These are phyloP conservation scores for Aspergillus asperescens DNA, from an alignment of 495 filamentous ascomycete genomes.

Conservation along the genomic window DNA sequence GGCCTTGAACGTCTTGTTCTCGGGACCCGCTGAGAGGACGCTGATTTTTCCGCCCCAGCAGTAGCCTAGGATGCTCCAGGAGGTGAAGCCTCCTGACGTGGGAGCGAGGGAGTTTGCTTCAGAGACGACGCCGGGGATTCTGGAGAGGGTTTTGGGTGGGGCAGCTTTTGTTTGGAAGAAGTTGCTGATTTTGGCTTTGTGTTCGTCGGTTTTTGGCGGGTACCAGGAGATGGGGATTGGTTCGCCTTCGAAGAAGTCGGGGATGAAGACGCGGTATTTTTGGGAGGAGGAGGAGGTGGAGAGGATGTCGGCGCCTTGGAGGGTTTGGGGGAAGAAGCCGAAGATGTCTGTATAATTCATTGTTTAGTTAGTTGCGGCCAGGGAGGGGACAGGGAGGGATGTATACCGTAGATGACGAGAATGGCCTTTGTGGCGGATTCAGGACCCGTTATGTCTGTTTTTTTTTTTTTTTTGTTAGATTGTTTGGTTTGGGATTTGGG, in stretches of 20 bases:
- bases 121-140: slow-evolving; percentile 58
- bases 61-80: slow-evolving; percentile 84
- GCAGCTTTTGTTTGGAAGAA: slow-evolving; percentile 73
- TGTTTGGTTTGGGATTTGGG: too few relatives aligned
- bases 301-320: slow-evolving; percentile 56
- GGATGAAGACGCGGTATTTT: slow-evolving; percentile 53
- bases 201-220: slow-evolving; percentile 76
- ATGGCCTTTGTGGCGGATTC: slow-evolving; percentile 48
- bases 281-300: slow-evolving; percentile 38
- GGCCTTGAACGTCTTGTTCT: slow-evolving; percentile 61
- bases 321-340: slow-evolving; percentile 50
- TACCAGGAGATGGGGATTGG: slow-evolving; percentile 49
- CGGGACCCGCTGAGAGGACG: slow-evolving; percentile 51
- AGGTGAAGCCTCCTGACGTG: slow-evolving; percentile 46
- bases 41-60: slow-evolving; percentile 92
- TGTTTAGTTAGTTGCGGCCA: background rate
- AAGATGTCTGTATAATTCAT: slow-evolving; percentile 43
- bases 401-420: slow-evolving; percentile 45
- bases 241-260: slow-evolving; percentile 52
- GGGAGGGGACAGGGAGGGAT: background rate
- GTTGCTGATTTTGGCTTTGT: slow-evolving; percentile 64
- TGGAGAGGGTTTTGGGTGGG: slow-evolving; percentile 55
- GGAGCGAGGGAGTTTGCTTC: slow-evolving; percentile 45
- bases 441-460: slow-evolving; percentile 49
- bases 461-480: too few relatives aligned